Evolutionary conservation across 345 rosid species (phyloP), one percentile per base, ranked within the genome.

Genomic region (Lepidium africanum): DNA sequence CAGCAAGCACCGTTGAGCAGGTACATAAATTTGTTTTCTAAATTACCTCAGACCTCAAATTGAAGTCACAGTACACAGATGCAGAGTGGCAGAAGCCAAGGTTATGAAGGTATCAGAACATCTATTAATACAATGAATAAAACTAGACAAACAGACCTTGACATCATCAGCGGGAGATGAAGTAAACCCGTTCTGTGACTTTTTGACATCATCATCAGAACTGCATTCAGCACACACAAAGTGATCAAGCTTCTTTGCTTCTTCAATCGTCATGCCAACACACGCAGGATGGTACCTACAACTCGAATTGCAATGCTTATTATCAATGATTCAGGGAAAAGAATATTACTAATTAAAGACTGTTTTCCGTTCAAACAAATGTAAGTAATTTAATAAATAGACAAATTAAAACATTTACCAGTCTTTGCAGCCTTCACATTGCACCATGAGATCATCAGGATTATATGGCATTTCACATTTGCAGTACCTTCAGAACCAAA

Each of bases 381-480:
- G 14, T 39, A 17, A 30, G 1, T 43, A 49, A 40, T 12, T 3
- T 13, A 11, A 35, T 23, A 27, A 56, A 42, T 30, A 27, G 56
- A 59, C 39, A 51, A 42, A 15, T 17, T 25, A 46, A 32, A 36
- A 54, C 64, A 46, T 7, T 76, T 82, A 89, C 96, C 93, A 89
- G 75, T 89, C 96, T 76, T 87, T 87, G 91, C 93, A 89, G 50
- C 86, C 91, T 65, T 89, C 96, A 42, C 96, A 85, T 45, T 85
- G 92, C 81, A 89, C 93, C 96, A 87, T 89, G 52, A 89, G 83
- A 62, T 87, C 93, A 67, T 87, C 96, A 4, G 96, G 96, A 59
- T 89, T 89, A 66, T 87, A 89, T 0, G 96, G 96, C 96, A 87
- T 89, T 78, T 89, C 96, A 70, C 96, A 85, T 59, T 89, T 87